phyloP scores from a whole-genome alignment of 768 basidiomycete genomes.

The Suillus spraguei region DNA sequence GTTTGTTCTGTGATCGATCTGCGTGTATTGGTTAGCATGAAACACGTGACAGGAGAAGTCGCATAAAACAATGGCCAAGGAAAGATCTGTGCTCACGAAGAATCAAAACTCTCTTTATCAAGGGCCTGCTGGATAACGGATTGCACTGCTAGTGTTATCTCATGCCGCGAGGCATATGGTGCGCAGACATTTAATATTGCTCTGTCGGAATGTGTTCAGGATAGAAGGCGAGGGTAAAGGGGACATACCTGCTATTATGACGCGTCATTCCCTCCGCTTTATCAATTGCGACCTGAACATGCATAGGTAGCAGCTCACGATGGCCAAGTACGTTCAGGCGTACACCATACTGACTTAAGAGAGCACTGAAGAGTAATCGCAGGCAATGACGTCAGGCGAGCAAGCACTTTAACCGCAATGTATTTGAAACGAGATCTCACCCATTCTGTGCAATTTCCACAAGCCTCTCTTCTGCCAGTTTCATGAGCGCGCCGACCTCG shows the following conservation, averaged over 20 bases:
- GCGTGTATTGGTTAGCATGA: neutral
- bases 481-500: conserved; percentile 89
- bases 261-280: conserved; percentile 80
- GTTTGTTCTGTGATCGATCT: conserved; percentile 6
- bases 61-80: neutral
- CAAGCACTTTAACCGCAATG: neutral
- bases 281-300: conserved; percentile 66
- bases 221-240: conserved; percentile 6
- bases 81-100: conserved; percentile 21
- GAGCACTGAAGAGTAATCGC: neutral
- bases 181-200: conserved; percentile 91
- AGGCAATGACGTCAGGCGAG: neutral
- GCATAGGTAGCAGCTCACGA: conserved; percentile 71
- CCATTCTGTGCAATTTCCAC: conserved; percentile 79
- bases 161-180: conserved; percentile 90
- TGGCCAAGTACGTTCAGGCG: conserved; percentile 83
- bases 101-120: conserved; percentile 32
- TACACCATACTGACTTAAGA: conserved; percentile 62
- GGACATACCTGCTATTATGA: conserved; percentile 64
- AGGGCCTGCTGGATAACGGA: conserved; percentile 35
- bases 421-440: conserved; percentile 46
- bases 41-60: conserved; percentile 1
- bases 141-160: conserved; percentile 79
- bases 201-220: conserved; percentile 40
- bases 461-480: conserved; percentile 76